Evolutionary conservation across 192 early-diverging fungal genomes (phyloP).

Genomic region (Coemansia sp.): DNA sequence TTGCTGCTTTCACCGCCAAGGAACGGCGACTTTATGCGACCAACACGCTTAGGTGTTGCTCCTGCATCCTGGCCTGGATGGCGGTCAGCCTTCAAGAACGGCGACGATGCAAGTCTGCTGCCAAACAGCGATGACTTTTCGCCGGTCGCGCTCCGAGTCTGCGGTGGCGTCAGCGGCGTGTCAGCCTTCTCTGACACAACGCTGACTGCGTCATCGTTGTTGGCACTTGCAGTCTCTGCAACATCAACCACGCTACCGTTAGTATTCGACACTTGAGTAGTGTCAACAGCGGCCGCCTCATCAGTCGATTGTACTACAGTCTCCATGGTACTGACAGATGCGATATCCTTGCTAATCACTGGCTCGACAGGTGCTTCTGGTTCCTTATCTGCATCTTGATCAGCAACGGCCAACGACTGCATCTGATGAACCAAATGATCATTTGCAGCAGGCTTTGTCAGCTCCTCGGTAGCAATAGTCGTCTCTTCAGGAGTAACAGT

Average conservation of each 20-base stretch:
- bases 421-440: conserved; percentile 6
- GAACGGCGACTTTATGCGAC: conserved; percentile 51
- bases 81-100: conserved; percentile 51
- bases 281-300: too few relatives aligned
- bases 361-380: too few relatives aligned
- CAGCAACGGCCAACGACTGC: conserved; percentile 18
- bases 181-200: conserved; percentile 5
- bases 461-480: not conserved
- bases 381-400: not conserved
- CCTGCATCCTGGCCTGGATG: conserved; percentile 17
- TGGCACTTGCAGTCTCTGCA: not conserved
- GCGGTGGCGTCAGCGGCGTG: conserved; percentile 15
- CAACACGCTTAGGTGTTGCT: conserved; percentile 23
- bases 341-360: too few relatives aligned
- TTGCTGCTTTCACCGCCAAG: conserved; percentile 17
- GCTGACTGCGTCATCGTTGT: not conserved
- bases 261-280: not conserved
- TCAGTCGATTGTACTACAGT: too few relatives aligned
- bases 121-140: conserved; percentile 40
- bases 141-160: conserved; percentile 13
- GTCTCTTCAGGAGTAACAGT: not conserved
- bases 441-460: not conserved
- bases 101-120: conserved; percentile 40
- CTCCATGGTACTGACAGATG: too few relatives aligned
- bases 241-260: not conserved